Evolutionary conservation across 805 yeast genomes (phyloP), one percentile per base, ranked within the genome.

Genomic region (Zygosaccharomyces lentus): DNA sequence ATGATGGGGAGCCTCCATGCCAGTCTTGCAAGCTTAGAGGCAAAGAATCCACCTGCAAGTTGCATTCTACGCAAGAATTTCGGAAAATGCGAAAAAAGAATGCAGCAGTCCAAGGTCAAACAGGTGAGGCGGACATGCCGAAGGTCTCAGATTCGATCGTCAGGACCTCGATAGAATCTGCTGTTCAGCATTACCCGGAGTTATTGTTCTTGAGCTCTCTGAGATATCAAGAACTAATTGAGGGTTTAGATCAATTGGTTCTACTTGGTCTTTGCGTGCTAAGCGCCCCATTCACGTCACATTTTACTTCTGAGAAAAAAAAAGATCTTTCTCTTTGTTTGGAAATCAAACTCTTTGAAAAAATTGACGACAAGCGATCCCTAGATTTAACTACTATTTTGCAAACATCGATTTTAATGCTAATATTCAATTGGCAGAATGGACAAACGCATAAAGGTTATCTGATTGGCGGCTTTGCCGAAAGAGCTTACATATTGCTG

Each of bases 371-470:
- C 9, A 25, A 13, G 27, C 35, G 7, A 12, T 13, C 43, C 16
- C 13, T 30, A 2, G 31, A 40, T 25, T 6, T 40, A 16, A 13
- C 31, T n/a, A 31, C 19, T 23, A 30, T 40, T 31, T 30, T 40
- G 21, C 43, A 40, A 17, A 15, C 10, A 2, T 30, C 43, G n/a
- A 29, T 30, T 29, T 30, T 29, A 16, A 15, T 31, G n/a, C 27
- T 40, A n/a, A 30, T 30, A 31, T 25, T 40, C 17, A 40, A 31
- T 12, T 40, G 43, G 43, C 43, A 40, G 21, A 40, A 40, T 12
- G 31, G 43, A 16, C 30, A 31, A 40, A 31, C 31, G 29, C 27
- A 19, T 8, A 40, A 40, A 23, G 43, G 43, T 15, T 31, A 40
- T 40, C 43, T 40, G 21, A 16, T 40, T 29, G 43, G 43, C 6